Evolutionary conservation across 805 yeast genomes (phyloP).

Genomic region (Ogataea methylovora): DNA sequence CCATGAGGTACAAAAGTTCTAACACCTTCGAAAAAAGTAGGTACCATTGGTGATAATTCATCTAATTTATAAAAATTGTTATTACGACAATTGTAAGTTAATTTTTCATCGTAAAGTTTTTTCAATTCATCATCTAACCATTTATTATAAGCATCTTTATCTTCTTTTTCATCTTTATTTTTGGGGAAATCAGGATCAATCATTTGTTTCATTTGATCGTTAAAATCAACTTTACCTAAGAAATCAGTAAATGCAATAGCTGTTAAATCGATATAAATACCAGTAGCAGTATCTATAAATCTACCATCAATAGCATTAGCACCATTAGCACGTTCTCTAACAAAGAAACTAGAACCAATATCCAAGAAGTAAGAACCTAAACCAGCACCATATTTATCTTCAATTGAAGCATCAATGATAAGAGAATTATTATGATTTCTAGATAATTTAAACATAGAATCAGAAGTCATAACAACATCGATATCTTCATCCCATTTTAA

Average conservation of each 20-base stretch:
- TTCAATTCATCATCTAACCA: conserved; percentile 5
- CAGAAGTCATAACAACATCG: conserved; percentile 56
- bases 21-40: conserved; percentile 48
- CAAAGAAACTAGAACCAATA: conserved; percentile 40
- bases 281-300: conserved; percentile 57
- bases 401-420: conserved; percentile 30
- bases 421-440: conserved; percentile 41
- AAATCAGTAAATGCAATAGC: conserved; percentile 36
- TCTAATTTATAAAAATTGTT: conserved; percentile 39
- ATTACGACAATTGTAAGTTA: conserved; percentile 45
- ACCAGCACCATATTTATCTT: conserved; percentile 32
- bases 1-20: conserved; percentile 45
- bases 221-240: conserved; percentile 6
- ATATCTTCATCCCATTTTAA: conserved; percentile 66
- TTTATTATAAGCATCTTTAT: conserved; percentile 10
- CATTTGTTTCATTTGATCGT: conserved; percentile 10
- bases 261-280: conserved; percentile 61
- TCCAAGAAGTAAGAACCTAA: conserved; percentile 49
- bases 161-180: conserved; percentile 6
- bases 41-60: conserved; percentile 42
- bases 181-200: conserved; percentile 13
- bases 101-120: conserved; percentile 15
- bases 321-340: conserved; percentile 44
- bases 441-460: conserved; percentile 37
- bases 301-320: conserved; percentile 58